Evolutionary conservation across 768 basidiomycete species (phyloP), one percentile per base, ranked within the genome.

Genomic region (Galerina sulciceps): DNA sequence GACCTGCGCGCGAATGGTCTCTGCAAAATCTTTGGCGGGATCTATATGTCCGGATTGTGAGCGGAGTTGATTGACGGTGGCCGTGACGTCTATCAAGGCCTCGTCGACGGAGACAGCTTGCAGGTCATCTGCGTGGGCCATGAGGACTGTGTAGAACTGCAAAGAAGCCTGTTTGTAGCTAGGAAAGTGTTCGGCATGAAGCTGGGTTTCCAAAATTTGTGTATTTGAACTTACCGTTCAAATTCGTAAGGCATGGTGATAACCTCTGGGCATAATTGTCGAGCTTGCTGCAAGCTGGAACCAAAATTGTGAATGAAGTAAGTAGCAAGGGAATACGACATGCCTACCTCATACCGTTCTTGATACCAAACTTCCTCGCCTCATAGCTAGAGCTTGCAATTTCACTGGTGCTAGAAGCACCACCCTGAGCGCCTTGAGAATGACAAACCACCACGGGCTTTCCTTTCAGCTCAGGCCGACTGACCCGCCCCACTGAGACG

Each of bases 21-120:
- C 88, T 1, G 95, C 96, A 14, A 94, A 82, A 45, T 87, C 86
- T 61, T 86, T 87, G 0, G 93, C 91, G 5, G 84, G 81, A 64
- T 95, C 90, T 15, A 71, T 68, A 31, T 71, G 58, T 1, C 67
- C 63, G 13, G 62, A 66, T 60, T 71, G 70, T 18, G 58, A 62
- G 47, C 69, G 72, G 38, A 75, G 69, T 59, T 76, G 80, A 11
- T 75, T 78, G 40, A 91, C 81, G 0, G 81, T 77, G 4, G 75
- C 81, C 0, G 92, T 88, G 14, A 96, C 93, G 57, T 98, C 96
- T 59, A 99, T 87, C 20, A 98, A 81, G 0, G 94, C 96, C 70
- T 99, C 97, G 60, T 99, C 97, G 5, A 99, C 92, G 1, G 94
- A 96, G 14, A 98, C 96, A 1, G 96, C 95, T 74, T 98, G 89